These are phyloP conservation scores for Monosporascus sp. DNA, from an alignment of 2,329 filamentous ascomycete species.

Conservation along the genomic window DNA sequence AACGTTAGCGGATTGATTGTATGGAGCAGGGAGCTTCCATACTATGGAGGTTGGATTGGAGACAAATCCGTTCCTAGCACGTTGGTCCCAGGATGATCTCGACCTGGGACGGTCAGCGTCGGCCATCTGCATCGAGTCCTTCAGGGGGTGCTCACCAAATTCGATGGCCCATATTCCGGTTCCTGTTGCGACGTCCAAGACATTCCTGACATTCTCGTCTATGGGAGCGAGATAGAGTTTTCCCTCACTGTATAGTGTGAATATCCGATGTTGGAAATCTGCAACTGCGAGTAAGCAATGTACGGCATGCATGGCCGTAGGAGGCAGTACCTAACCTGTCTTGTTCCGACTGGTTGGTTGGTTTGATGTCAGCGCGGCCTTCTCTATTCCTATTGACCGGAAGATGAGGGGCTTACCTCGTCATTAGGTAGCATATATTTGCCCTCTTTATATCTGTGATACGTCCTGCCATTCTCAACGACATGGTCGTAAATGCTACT, in stretches of 20 bases:
- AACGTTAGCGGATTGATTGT: background rate
- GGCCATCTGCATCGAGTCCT: background rate
- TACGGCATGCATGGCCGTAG: background rate
- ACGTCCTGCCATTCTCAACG: conserved; percentile 20
- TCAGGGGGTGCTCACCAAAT: conserved; percentile 7
- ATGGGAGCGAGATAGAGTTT: conserved; percentile 18
- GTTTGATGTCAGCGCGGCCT: background rate
- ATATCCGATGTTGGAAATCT: conserved; percentile 23
- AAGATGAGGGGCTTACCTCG: conserved; percentile 8
- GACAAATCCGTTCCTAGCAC: conserved; percentile 17
- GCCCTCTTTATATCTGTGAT: conserved; percentile 21
- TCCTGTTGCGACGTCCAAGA: conserved; percentile 15
- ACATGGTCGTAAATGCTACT: conserved; percentile 18
- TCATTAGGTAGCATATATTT: conserved; percentile 23
- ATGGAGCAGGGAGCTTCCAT: conserved; percentile 1
- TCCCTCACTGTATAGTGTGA: conserved; percentile 14
- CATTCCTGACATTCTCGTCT: conserved; percentile 6
- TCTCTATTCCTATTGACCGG: background rate
- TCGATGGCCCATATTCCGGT: conserved; percentile 20
- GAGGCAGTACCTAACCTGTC: conserved; percentile 13
- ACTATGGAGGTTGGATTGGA: conserved; percentile 19
- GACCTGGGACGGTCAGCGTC: conserved; percentile 6
- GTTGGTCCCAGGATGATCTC: conserved; percentile 13
- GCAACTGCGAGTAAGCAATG: background rate
- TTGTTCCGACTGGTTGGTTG: conserved; percentile 12